Conservation (phyloP, 2,329 filamentous ascomycete genomes). For the Fusarium algeriense region DNA sequence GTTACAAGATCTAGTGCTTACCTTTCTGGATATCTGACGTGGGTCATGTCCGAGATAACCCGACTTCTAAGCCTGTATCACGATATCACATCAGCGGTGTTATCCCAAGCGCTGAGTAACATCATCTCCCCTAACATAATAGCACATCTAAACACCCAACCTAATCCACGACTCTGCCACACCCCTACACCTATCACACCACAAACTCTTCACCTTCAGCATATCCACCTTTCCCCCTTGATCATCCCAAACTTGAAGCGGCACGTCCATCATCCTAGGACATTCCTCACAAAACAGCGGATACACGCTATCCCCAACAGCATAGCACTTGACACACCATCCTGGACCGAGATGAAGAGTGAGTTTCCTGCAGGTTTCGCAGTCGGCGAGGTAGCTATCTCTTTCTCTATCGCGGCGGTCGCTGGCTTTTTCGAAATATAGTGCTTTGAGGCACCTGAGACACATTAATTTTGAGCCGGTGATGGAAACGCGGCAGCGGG, state of each 20-base stretch:
- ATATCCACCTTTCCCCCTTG: constrained; percentile 31
- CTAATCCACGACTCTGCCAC: constrained; percentile 30
- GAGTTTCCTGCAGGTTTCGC: not conserved
- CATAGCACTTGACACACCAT: constrained; percentile 37
- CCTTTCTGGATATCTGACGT: constrained; percentile 8
- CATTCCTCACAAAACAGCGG: constrained; percentile 32
- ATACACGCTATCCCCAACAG: not conserved
- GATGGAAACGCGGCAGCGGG: constrained; percentile 1
- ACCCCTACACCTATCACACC: constrained; percentile 35
- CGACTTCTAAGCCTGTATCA: not conserved
- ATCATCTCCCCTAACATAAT: too few relatives aligned
- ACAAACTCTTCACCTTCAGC: constrained; percentile 29
- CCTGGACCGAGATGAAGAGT: constrained; percentile 39
- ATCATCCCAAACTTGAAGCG: constrained; percentile 16
- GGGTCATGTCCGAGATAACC: not conserved
- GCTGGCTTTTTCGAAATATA: not conserved
- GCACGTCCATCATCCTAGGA: constrained; percentile 6
- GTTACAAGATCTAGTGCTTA: constrained; percentile 19
- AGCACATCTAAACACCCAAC: not conserved
- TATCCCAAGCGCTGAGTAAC: not conserved
- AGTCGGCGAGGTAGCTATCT: constrained; percentile 18
- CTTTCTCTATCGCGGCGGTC: not conserved
- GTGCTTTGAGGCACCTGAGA: constrained; percentile 4
- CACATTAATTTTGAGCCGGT: constrained; percentile 8
- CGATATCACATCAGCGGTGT: constrained; percentile 1